Evolutionary conservation across 352 stramenopile genomes (phyloP), one percentile per base, ranked within the genome.

Genomic region (Globisporangium splendens): DNA sequence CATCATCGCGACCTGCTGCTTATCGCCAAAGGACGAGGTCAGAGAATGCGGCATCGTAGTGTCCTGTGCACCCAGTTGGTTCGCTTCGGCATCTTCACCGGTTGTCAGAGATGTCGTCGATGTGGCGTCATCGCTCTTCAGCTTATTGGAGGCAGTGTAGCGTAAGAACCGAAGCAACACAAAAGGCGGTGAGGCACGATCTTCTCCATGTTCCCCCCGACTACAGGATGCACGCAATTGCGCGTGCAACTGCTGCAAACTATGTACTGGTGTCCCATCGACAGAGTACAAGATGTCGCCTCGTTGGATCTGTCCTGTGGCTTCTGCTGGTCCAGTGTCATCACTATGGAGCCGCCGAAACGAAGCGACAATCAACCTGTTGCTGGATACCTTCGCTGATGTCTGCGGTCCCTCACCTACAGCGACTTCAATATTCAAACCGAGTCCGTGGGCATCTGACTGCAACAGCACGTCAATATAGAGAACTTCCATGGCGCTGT

Each of bases 391-490:
- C 28, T 39, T 38, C 20, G 3, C 14, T 14, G 4, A 47, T 21
- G 42, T 35, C 3, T 35, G 28, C 28, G 50, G 24, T 12, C 15
- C 33, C 11, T 41, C 39, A n/a, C n/a, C n/a, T n/a, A n/a, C n/a
- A 5, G 10, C 21, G 14, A 69, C 8, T 10, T 53, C 49, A 6
- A 89, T 55, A 48, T 81, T 75, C 7, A 89, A 53, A 0, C 79
- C 79, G 33, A 89, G 50, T 0, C 79, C 79, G 18, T 71, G 33
- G 1, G 22, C 61, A 56, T 87, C 79, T 3, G 69, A 59, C 46
- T 77, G 75, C 33, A 89, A 59, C 44, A 89, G 41, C 35, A 89
- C 77, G 33, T 89, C 79, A 43, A 66, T 46, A 31, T 61, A 75
- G 43, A 69, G 53, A 18, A 57, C 24, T 5, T 46, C 14, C 8